These are phyloP conservation scores for Phytophthora pinifolia DNA, from an alignment of 352 stramenopile genomes.

Conservation along the genomic window DNA sequence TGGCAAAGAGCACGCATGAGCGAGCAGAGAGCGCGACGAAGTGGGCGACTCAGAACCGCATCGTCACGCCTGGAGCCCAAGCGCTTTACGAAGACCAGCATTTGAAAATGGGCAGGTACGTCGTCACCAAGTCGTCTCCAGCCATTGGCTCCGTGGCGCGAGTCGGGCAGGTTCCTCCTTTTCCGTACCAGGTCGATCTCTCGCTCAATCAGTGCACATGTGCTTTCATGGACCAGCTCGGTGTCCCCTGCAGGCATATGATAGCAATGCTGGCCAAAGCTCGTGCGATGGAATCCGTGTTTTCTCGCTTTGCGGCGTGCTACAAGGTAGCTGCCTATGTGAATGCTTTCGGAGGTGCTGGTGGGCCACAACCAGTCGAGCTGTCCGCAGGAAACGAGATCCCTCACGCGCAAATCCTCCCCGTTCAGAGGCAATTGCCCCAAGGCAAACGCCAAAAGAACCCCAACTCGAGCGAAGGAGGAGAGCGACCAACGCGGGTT, in stretches of 20 bases:
- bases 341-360: background rate
- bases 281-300: background rate
- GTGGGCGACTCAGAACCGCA: background rate
- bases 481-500: background rate
- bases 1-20: background rate
- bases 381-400: background rate
- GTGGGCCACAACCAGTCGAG: background rate
- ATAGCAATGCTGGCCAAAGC: background rate
- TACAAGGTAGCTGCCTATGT: background rate
- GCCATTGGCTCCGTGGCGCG: background rate
- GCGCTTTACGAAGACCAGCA: background rate
- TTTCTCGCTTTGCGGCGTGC: background rate
- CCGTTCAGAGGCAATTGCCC: background rate
- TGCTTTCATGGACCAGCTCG: background rate
- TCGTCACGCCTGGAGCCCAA: background rate
- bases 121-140: background rate
- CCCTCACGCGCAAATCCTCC: background rate
- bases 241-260: slow-evolving; percentile 1
- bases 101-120: background rate
- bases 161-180: background rate
- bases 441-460: background rate
- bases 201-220: background rate
- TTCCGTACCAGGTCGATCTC: background rate
- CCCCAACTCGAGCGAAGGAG: background rate
- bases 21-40: background rate